Percentiles rank a stretch among this genome's conserved stretches.
Conservation (phyloP, 805 yeast species). For the Lipomyces sp. region DNA sequence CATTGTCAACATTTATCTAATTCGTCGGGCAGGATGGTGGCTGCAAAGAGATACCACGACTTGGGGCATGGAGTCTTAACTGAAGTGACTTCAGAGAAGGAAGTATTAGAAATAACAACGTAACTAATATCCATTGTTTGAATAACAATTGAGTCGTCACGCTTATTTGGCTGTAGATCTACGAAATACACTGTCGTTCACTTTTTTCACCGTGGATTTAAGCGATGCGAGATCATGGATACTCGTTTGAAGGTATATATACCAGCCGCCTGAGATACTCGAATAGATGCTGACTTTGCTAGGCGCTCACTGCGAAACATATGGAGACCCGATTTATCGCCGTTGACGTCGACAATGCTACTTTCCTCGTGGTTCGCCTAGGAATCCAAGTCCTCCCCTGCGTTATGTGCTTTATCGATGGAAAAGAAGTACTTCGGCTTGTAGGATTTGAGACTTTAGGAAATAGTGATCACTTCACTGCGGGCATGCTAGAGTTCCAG, state of each 20-base stretch:
- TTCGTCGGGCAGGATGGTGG: constrained; percentile 45
- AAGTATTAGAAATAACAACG: constrained; percentile 58
- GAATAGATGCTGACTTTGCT: constrained; percentile 25
- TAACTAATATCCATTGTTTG: constrained; percentile 24
- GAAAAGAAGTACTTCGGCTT: constrained; percentile 61
- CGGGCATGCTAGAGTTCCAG: constrained; percentile 55
- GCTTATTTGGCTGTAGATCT: constrained; percentile 11
- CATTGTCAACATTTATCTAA: constrained; percentile 30
- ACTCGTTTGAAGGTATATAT: constrained; percentile 44
- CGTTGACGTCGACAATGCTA: constrained; percentile 67
- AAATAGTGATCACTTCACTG: constrained; percentile 53
- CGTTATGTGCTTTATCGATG: constrained; percentile 63
- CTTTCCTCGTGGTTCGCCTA: constrained; percentile 70
- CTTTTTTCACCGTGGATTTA: constrained; percentile 65
- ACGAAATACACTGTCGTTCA: constrained; percentile 58
- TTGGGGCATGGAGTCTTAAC: constrained; percentile 54
- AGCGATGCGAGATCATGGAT: constrained; percentile 65
- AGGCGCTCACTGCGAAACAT: constrained; percentile 61
- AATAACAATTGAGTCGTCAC: neutral
- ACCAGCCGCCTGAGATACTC: neutral
- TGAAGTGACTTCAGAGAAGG: constrained; percentile 53
- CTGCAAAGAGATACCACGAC: constrained; percentile 47
- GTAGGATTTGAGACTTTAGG: constrained; percentile 71
- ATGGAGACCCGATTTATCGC: constrained; percentile 56
- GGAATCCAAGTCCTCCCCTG: constrained; percentile 72